Evolutionary conservation across 2,329 filamentous ascomycete species (phyloP).

Genomic region (Corinectria fuckeliana): DNA sequence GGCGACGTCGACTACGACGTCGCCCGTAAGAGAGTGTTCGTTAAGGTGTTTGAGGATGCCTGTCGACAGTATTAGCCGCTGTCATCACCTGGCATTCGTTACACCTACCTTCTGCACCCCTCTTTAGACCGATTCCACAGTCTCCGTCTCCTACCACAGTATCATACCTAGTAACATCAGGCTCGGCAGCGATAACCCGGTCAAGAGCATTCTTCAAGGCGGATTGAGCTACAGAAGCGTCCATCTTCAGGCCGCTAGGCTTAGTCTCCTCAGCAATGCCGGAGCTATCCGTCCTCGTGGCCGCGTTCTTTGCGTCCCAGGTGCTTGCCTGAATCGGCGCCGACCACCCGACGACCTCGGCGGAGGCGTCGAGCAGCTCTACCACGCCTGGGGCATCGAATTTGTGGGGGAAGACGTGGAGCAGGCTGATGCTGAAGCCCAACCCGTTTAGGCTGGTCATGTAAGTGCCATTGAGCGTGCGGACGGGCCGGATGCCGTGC

Average conservation of each 20-base stretch:
- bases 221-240: constrained; percentile 56
- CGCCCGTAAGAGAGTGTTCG: constrained; percentile 54
- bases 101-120: constrained; percentile 75
- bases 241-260: constrained; percentile 58
- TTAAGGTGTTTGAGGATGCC: constrained; percentile 60
- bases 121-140: constrained; percentile 84
- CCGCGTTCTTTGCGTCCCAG: constrained; percentile 64
- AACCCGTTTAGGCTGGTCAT: constrained; percentile 82
- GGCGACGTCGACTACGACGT: constrained; percentile 60
- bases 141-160: constrained; percentile 91
- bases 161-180: constrained; percentile 75
- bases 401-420: constrained; percentile 67
- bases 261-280: constrained; percentile 43
- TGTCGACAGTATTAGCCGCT: constrained; percentile 39
- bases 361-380: constrained; percentile 72
- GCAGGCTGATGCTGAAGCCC: constrained; percentile 75
- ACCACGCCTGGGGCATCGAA: constrained; percentile 68
- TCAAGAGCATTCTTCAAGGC: constrained; percentile 65
- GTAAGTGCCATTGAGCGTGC: constrained; percentile 73
- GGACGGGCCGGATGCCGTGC: constrained; percentile 66
- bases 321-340: constrained; percentile 67
- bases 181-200: constrained; percentile 69
- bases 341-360: constrained; percentile 74
- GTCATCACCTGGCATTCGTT: background rate
- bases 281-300: constrained; percentile 50